Percentiles rank a stretch among this genome's conserved stretches.
These are phyloP conservation scores for Chara braunii DNA, from an alignment of 139 green algal species.

Conservation along the genomic window DNA sequence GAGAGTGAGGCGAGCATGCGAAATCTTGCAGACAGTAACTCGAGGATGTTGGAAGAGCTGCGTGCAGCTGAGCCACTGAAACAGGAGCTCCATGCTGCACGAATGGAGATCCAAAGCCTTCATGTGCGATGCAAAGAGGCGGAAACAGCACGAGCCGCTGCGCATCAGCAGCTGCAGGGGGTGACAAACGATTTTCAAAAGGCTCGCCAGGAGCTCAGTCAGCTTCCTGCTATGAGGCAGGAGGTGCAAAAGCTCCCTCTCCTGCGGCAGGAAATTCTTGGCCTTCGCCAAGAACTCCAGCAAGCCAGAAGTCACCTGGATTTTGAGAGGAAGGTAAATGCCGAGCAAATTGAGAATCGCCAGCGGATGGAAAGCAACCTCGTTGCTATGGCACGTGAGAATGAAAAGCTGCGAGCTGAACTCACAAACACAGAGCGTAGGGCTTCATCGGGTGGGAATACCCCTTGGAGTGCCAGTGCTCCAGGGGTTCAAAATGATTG, in stretches of 20 bases:
- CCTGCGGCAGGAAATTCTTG: constrained; percentile 13
- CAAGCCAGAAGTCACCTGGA: constrained; percentile 29
- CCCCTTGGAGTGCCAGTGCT: too few species aligned
- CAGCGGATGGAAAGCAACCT: constrained; percentile 24
- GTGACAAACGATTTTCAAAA: constrained; percentile 18
- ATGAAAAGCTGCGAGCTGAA: constrained; percentile 21
- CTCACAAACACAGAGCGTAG: too few species aligned
- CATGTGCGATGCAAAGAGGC: neutral
- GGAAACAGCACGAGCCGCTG: neutral
- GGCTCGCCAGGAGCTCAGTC: too few species aligned
- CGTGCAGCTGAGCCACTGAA: constrained; percentile 20
- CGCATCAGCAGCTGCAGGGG: constrained; percentile 10
- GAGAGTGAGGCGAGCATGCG: constrained; percentile 8
- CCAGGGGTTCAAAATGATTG: too few species aligned
- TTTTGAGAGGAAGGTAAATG: constrained; percentile 24
- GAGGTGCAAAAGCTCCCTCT: constrained; percentile 19
- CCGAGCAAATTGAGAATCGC: constrained; percentile 11
- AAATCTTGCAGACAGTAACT: constrained; percentile 7
- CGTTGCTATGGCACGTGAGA: constrained; percentile 10
- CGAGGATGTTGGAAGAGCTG: constrained; percentile 19
- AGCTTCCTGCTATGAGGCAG: too few species aligned
- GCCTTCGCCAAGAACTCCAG: constrained; percentile 14
- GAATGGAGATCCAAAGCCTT: constrained; percentile 25
- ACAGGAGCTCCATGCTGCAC: constrained; percentile 12
- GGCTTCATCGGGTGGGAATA: too few species aligned